phyloP scores from a whole-genome alignment of 805 yeast genomes.

The Pachysolen tannophilus region DNA sequence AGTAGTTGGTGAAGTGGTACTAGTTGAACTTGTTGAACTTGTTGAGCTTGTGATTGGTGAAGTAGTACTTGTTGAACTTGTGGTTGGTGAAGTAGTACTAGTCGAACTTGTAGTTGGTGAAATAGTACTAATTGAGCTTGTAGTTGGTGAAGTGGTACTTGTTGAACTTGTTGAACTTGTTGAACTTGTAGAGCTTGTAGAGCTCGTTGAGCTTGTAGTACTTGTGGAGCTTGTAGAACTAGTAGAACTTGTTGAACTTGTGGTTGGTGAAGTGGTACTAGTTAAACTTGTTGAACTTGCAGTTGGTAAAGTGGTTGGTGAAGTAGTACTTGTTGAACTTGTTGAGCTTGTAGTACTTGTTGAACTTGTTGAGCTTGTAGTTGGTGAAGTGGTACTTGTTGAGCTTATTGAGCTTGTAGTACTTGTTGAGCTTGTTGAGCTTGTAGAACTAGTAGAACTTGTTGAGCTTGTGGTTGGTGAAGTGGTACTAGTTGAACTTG shows the following conservation, averaged over 20 bases:
- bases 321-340: too few relatives aligned
- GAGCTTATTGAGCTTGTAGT: constrained; percentile 11
- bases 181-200: constrained; percentile 9
- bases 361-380: constrained; percentile 1
- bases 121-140: constrained; percentile 6
- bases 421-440: constrained; percentile 12
- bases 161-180: constrained; percentile 4
- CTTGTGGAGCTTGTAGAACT: constrained; percentile 38
- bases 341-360: background rate
- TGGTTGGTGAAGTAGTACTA: constrained; percentile 11
- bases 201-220: constrained; percentile 15
- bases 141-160: constrained; percentile 4
- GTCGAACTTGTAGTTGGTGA: constrained; percentile 13
- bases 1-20: constrained; percentile 10
- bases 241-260: constrained; percentile 14
- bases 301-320: constrained; percentile 10
- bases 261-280: constrained; percentile 13
- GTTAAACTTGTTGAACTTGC: constrained; percentile 11
- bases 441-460: constrained; percentile 10
- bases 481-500: constrained; percentile 14
- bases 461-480: constrained; percentile 10
- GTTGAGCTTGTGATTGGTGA: constrained; percentile 9
- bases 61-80: constrained; percentile 12
- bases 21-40: constrained; percentile 12
- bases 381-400: constrained; percentile 10